Evolutionary conservation across 352 stramenopile species (phyloP), one percentile per base, ranked within the genome.

Genomic region (Aphanomyces cochlioides): DNA sequence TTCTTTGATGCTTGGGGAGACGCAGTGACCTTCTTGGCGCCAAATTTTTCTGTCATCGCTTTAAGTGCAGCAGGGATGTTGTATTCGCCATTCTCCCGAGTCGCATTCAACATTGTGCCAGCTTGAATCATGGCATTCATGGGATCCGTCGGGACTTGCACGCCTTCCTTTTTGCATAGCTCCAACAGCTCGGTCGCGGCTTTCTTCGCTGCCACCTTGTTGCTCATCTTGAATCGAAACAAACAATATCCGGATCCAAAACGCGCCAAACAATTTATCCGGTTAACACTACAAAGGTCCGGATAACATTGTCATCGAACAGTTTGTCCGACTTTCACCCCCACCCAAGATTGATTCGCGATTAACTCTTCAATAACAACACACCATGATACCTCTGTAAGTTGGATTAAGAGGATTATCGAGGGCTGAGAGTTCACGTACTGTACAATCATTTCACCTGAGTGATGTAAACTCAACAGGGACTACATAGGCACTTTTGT

Each of bases 41-140:
- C 87, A 66, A 92, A 95, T 69, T 93, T 95, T 19, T 79, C 75
- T 50, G 89, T 83, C 83, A 93, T 89, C 70, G 91, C 85, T 83
- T 90, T 58, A 10, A 70, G 48, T n/a, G 64, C 64, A 19, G 64
- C 64, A 12, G 12, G 4, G 7, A 70, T 21, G 54, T 70, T 70
- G 64, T 64, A 53, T 72, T 80, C 58, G 59, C 92, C 87, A 40
- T 90, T 65, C 37, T 92, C 84, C 56, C 82, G 83, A n/a, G 87
- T 93, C 48, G 87, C 80, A 61, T 92, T 95, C 15, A 95, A 76
- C 83, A 93, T 91, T 13, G 87, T 95, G 57, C 87, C 87, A 37
- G 87, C 87, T 59, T 87, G 84, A 13, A 95, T 80, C 67, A 88
- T 87, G 5, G 87, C 87, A 78, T 95, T 95, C 17, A 90, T 74